Conservation (phyloP, 225 moss, liverwort and hornwort genomes). For the Physcomitrium patens region DNA sequence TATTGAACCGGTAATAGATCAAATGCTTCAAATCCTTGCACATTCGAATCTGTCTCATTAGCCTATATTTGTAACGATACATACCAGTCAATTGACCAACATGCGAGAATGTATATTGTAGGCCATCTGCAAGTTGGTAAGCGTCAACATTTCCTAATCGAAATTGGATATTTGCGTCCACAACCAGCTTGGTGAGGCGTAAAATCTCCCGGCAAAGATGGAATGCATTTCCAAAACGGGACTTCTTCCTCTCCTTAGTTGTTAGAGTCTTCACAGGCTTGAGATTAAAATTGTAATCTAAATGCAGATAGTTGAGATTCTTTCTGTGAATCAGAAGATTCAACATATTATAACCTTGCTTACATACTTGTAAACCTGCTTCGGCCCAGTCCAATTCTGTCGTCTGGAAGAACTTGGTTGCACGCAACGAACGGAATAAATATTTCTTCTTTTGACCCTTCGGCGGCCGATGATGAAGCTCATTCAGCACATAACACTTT, state of each 20-base stretch:
- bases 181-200: slow-evolving; percentile 93
- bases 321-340: slow-evolving; percentile 98
- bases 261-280: slow-evolving; percentile 99
- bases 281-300: slow-evolving; percentile 99
- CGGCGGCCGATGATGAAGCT: slow-evolving; percentile 97
- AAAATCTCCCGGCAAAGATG: slow-evolving; percentile 98
- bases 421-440: slow-evolving; percentile 88
- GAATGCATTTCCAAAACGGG: slow-evolving; percentile 98
- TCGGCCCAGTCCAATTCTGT: slow-evolving; percentile 99
- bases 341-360: slow-evolving; percentile 99
- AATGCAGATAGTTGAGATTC: slow-evolving; percentile 95
- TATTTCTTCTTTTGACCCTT: slow-evolving; percentile 99
- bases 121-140: slow-evolving; percentile 97
- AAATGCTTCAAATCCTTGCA: slow-evolving; percentile 99
- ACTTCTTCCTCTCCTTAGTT: slow-evolving; percentile 97
- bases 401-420: slow-evolving; percentile 99
- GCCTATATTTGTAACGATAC: slow-evolving; percentile 98
- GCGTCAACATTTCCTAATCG: slow-evolving; percentile 98
- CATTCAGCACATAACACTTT: slow-evolving; percentile 98
- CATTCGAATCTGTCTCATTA: slow-evolving; percentile 99
- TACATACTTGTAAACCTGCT: slow-evolving; percentile 99
- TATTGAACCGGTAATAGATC: slow-evolving; percentile 97
- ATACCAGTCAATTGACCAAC: slow-evolving; percentile 98
- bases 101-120: slow-evolving; percentile 99
- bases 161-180: slow-evolving; percentile 99